Evolutionary conservation across 176 grass and related monocot species (phyloP).

Genomic region (Eremochloa ophiuroides): DNA sequence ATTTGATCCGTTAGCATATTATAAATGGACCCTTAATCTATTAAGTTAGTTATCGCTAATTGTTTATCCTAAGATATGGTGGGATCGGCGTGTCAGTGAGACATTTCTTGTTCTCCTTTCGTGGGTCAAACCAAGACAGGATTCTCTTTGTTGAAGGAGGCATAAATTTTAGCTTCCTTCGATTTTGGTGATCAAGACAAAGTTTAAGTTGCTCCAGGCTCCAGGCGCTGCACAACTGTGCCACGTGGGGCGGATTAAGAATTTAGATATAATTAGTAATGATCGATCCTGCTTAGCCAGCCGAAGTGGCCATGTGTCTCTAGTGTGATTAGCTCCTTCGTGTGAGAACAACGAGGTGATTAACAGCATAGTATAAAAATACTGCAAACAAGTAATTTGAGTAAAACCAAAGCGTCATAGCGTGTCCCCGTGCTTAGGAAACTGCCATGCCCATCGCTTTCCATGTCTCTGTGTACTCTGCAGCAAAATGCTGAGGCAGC

Average conservation of each 20-base stretch:
- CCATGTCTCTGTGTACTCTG: neutral
- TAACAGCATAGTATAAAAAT: neutral
- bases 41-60: too few species aligned
- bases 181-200: neutral
- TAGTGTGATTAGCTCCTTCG: neutral
- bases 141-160: neutral
- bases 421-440: neutral
- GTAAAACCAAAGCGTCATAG: neutral
- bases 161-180: neutral
- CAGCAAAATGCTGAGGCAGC: neutral
- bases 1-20: too few species aligned
- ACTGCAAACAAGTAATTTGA: neutral
- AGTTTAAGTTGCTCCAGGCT: too few species aligned
- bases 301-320: neutral
- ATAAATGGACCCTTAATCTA: too few species aligned
- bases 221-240: neutral
- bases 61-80: neutral
- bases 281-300: neutral
- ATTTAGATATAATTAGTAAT: too few species aligned
- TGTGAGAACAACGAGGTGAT: neutral
- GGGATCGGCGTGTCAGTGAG: neutral
- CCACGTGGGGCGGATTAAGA: neutral
- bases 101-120: neutral
- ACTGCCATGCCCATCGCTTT: conserved; percentile 2
- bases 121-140: neutral